phyloP scores from a whole-genome alignment of 305 asterid genomes.

The Fraxinus xanthoxyloides region DNA sequence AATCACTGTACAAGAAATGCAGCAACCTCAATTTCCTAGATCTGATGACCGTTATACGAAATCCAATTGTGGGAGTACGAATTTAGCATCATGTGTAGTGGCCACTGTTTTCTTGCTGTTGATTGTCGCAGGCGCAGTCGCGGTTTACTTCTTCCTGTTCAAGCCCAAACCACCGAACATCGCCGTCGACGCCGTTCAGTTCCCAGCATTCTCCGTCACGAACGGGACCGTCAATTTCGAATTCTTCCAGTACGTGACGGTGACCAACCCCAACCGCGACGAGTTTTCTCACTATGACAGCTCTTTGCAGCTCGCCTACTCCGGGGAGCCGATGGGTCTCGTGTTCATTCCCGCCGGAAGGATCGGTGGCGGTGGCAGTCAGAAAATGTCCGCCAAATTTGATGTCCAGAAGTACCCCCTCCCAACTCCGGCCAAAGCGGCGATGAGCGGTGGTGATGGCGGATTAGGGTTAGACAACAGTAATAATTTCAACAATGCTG shows the following conservation, averaged over 20 bases:
- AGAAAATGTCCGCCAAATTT: constrained; percentile 87
- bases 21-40: constrained; percentile 50
- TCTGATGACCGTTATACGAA: constrained; percentile 38
- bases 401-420: constrained; percentile 70
- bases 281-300: constrained; percentile 93
- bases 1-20: constrained; percentile 39
- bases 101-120: constrained; percentile 75
- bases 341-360: constrained; percentile 91
- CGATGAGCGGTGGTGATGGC: constrained; percentile 29
- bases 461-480: constrained; percentile 16
- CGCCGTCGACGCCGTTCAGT: constrained; percentile 82
- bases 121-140: constrained; percentile 52
- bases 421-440: constrained; percentile 39
- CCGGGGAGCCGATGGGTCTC: constrained; percentile 74
- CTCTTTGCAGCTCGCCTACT: constrained; percentile 77
- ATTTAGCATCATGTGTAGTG: constrained; percentile 74
- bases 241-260: constrained; percentile 84
- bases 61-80: constrained; percentile 53
- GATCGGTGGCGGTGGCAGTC: constrained; percentile 72
- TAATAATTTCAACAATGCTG: constrained; percentile 2
- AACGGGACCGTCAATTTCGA: constrained; percentile 85
- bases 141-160: constrained; percentile 73
- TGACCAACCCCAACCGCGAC: constrained; percentile 87
- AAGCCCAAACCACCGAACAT: constrained; percentile 80
- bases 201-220: constrained; percentile 76